These are phyloP conservation scores for Tulasnella sp. DNA, from an alignment of 768 basidiomycete genomes.

Conservation along the genomic window DNA sequence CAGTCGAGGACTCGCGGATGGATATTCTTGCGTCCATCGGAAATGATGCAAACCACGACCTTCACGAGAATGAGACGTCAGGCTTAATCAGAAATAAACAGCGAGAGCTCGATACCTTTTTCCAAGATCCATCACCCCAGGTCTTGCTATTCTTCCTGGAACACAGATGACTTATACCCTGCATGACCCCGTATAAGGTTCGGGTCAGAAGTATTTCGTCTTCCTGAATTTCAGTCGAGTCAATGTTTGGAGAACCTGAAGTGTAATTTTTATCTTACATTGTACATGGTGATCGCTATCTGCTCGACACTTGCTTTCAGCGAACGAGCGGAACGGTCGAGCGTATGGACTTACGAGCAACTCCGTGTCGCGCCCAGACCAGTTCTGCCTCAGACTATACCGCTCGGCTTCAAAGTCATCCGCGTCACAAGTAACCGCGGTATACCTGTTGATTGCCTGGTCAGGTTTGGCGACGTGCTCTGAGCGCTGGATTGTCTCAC, in stretches of 20 bases:
- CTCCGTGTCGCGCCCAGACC: conserved; percentile 70
- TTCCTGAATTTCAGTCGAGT: conserved; percentile 12
- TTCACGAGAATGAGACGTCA: neutral
- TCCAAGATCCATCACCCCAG: conserved; percentile 21
- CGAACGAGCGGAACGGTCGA: neutral
- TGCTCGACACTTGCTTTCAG: neutral
- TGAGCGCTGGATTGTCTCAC: conserved; percentile 27
- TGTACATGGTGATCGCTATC: conserved; percentile 94
- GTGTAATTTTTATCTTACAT: conserved; percentile 42
- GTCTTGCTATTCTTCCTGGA: conserved; percentile 19
- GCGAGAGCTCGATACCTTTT: conserved; percentile 17
- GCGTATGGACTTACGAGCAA: conserved; percentile 36
- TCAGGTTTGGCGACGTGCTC: conserved; percentile 5
- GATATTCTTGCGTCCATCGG: conserved; percentile 21
- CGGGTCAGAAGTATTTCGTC: conserved; percentile 12
- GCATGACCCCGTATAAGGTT: conserved; percentile 23
- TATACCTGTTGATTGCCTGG: conserved; percentile 28
- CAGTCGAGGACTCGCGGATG: conserved; percentile 16
- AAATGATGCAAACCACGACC: conserved; percentile 21
- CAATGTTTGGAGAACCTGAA: neutral
- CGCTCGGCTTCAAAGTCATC: conserved; percentile 79
- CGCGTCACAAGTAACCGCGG: conserved; percentile 88
- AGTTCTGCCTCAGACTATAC: conserved; percentile 77
- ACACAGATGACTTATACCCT: conserved; percentile 23
- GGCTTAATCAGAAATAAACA: neutral